These are phyloP conservation scores for Fragaria vesca DNA, from an alignment of 306 rosid species.

Conservation along the genomic window DNA sequence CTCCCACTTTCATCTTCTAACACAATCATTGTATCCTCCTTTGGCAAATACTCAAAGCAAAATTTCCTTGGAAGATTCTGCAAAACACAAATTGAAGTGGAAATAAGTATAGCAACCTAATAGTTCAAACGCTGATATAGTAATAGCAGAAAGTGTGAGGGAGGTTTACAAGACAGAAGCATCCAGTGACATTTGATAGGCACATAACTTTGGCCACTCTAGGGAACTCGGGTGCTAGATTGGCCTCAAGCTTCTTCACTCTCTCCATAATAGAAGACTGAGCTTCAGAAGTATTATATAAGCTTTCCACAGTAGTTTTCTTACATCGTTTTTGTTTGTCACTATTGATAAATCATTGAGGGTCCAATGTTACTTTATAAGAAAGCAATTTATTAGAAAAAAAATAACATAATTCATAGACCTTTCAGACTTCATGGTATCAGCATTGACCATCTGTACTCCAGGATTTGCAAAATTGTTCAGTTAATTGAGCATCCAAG, in stretches of 20 bases:
- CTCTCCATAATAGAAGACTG: slow-evolving; percentile 14
- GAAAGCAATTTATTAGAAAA: not conserved
- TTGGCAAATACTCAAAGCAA: slow-evolving; percentile 44
- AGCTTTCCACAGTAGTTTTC: slow-evolving; percentile 16
- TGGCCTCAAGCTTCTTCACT: slow-evolving; percentile 42
- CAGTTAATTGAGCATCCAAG: not conserved
- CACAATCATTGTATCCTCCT: slow-evolving; percentile 29
- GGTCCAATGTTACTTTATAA: slow-evolving; percentile 4
- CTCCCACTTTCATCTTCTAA: slow-evolving; percentile 50
- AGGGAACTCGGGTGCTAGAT: slow-evolving; percentile 33
- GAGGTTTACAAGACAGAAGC: slow-evolving; percentile 54
- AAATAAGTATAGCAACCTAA: slow-evolving; percentile 2
- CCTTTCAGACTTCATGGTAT: slow-evolving; percentile 24
- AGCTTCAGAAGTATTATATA: slow-evolving; percentile 9
- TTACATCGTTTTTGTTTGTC: slow-evolving; percentile 23
- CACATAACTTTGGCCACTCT: slow-evolving; percentile 41
- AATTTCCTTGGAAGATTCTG: slow-evolving; percentile 48
- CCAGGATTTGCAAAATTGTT: not conserved
- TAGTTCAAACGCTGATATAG: not conserved
- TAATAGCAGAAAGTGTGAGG: not conserved
- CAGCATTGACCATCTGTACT: slow-evolving; percentile 19
- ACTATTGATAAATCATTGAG: slow-evolving; percentile 3
- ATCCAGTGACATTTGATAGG: slow-evolving; percentile 42
- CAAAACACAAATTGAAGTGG: slow-evolving; percentile 11
- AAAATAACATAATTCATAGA: slow-evolving; percentile 20